Evolutionary conservation across 257 asterid genomes (phyloP), one percentile per base, ranked within the genome.

Genomic region (Leonotis leonurus): DNA sequence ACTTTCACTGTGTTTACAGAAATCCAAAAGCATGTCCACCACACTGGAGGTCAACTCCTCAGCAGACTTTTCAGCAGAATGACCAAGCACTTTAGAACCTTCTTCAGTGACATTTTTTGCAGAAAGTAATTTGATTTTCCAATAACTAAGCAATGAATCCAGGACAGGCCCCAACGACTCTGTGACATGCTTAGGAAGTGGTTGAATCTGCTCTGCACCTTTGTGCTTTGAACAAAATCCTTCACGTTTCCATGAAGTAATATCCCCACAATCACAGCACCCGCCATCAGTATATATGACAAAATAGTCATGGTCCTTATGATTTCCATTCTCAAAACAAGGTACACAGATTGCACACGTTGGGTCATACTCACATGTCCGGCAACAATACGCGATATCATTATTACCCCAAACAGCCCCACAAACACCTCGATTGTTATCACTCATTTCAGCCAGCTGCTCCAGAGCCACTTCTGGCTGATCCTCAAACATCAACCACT

Each of bases 251-350:
- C 99, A 93, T 25, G 99, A 97, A 20, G 97, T 87, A 58, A 79
- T 60, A 87, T 93, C 99, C 67, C 99, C 99, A 81, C 99, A 93
- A 67, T 93, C 99, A 75, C 99, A 93, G 81, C 99, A 93, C 64
- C 99, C 99, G 9, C 97, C 94, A 32, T 90, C 87, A 2, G 97
- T 93, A 72, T 82, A 87, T 25, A 89, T 87, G 71, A 87, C 80
- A 2, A 93, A 87, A 75, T 89, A 93, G 63, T 93, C 96, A 49
- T 93, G 99, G 74, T 83, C 95, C 79, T 87, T 82, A 75, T 93
- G 99, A 72, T 85, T 77, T 40, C 99, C 99, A 67, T 93, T 75
- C 75, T 77, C 86, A 74, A 93, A 93, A 82, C 99, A 93, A 30
- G 92, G 94, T 74, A 93, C 94, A 62, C 99, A 93, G 60, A 93